Evolutionary conservation across 345 rosid genomes (phyloP).

Genomic region (Nasturtium officinale): DNA sequence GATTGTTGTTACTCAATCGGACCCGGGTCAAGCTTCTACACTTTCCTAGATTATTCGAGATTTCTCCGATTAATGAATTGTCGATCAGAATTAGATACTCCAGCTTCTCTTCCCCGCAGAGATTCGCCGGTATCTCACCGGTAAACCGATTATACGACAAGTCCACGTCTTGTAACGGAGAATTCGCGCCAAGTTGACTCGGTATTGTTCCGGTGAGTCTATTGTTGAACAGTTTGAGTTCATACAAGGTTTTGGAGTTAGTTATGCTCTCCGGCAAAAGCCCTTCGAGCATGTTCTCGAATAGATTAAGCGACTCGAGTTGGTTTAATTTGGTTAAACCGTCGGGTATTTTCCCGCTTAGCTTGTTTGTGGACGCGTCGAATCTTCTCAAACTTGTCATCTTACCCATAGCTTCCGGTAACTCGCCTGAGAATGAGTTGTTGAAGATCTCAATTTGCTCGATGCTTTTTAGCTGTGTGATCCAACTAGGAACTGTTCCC

Average conservation of each 20-base stretch:
- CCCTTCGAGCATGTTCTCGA: slow-evolving; percentile 71
- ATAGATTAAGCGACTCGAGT: slow-evolving; percentile 64
- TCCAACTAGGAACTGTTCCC: slow-evolving; percentile 68
- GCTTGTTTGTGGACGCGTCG: slow-evolving; percentile 68
- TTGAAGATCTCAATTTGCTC: slow-evolving; percentile 72
- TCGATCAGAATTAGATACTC: slow-evolving; percentile 61
- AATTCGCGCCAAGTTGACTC: slow-evolving; percentile 62
- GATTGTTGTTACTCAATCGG: slow-evolving; percentile 58
- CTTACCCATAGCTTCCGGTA: slow-evolving; percentile 57
- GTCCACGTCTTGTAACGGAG: slow-evolving; percentile 56
- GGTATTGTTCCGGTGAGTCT: slow-evolving; percentile 67
- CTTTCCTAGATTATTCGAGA: slow-evolving; percentile 59
- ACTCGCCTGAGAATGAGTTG: slow-evolving; percentile 70
- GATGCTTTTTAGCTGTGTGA: slow-evolving; percentile 51
- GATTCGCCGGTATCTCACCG: slow-evolving; percentile 60
- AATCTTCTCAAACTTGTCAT: slow-evolving; percentile 53
- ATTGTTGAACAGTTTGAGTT: slow-evolving; percentile 76
- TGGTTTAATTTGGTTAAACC: slow-evolving; percentile 59
- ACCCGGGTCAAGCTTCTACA: slow-evolving; percentile 71
- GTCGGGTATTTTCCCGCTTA: slow-evolving; percentile 64
- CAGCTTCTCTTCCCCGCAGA: slow-evolving; percentile 59
- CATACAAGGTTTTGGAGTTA: slow-evolving; percentile 54
- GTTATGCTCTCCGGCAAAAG: slow-evolving; percentile 65
- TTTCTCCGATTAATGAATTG: slow-evolving; percentile 71
- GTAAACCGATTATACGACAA: slow-evolving; percentile 66